A percentile compares a stretch with the other conserved stretches of the same genome.
phyloP scores from a whole-genome alignment of 805 yeast genomes.

The Zygoascus biomembranicola region DNA sequence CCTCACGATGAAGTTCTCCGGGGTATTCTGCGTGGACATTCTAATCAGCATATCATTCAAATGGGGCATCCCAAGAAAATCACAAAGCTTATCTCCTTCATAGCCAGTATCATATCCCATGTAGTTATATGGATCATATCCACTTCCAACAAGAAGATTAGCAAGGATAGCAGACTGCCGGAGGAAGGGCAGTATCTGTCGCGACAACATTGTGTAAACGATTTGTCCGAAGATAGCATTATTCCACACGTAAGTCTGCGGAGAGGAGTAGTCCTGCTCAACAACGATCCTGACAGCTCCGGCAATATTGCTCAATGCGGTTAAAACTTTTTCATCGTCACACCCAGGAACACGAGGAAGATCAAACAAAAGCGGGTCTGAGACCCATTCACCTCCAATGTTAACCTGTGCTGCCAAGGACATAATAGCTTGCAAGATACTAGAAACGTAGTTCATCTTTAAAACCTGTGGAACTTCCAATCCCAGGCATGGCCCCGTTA shows the following conservation, averaged over 20 bases:
- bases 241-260: constrained; percentile 12
- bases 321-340: constrained; percentile 8
- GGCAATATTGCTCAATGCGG: constrained; percentile 7
- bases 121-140: constrained; percentile 26
- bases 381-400: constrained; percentile 9
- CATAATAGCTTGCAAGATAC: background rate
- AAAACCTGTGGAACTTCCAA: constrained; percentile 5
- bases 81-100: constrained; percentile 50
- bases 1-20: constrained; percentile 10
- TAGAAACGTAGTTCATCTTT: background rate
- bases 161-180: constrained; percentile 54
- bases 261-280: constrained; percentile 6
- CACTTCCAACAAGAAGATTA: constrained; percentile 43
- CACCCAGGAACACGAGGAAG: constrained; percentile 24
- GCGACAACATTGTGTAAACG: constrained; percentile 47
- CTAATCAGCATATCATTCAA: constrained; percentile 22
- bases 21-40: constrained; percentile 5
- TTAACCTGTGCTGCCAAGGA: constrained; percentile 5
- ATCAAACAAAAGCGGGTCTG: constrained; percentile 17
- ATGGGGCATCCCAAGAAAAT: constrained; percentile 37
- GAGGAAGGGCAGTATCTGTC: constrained; percentile 54
- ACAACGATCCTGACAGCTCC: constrained; percentile 7
- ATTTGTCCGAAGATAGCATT: constrained; percentile 20
- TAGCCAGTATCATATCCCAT: constrained; percentile 23
- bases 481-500: constrained; percentile 7